Evolutionary conservation across 164 flowering plant species (phyloP).

Genomic region (Annona squamosa): DNA sequence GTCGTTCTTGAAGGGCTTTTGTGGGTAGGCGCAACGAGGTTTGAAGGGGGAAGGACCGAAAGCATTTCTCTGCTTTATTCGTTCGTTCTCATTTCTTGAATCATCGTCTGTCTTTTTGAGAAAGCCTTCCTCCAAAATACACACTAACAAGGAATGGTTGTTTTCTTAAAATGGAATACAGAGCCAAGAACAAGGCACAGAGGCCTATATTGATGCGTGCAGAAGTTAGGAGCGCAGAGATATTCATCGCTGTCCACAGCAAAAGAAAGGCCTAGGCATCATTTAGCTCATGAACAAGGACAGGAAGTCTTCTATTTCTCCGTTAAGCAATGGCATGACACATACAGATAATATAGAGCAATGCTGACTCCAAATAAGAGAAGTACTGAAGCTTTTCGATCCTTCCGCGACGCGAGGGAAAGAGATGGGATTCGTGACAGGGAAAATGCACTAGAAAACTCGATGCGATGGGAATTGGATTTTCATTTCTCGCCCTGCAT

Average conservation of each 20-base stretch:
- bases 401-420: no score
- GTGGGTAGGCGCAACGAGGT: neutral
- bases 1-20: neutral
- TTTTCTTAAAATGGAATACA: conserved; percentile 81
- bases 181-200: conserved; percentile 48
- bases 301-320: neutral
- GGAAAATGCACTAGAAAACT: no score
- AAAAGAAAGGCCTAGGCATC: conserved; percentile 3
- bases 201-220: conserved; percentile 85
- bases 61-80: neutral
- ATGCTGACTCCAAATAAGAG: no score
- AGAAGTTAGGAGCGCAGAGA: conserved; percentile 81
- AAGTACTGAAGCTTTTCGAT: no score
- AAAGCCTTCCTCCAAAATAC: conserved; percentile 65
- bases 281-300: neutral
- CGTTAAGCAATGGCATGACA: no score
- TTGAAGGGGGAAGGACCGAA: neutral
- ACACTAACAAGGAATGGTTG: conserved; percentile 70
- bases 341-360: no score
- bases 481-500: no score
- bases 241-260: conserved; percentile 47
- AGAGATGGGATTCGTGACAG: no score
- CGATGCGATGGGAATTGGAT: no score
- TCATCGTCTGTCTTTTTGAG: conserved; percentile 18
- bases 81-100: neutral